Conservation (phyloP, 1,284 basidiomycete genomes). For the Wolfiporia cocos region DNA sequence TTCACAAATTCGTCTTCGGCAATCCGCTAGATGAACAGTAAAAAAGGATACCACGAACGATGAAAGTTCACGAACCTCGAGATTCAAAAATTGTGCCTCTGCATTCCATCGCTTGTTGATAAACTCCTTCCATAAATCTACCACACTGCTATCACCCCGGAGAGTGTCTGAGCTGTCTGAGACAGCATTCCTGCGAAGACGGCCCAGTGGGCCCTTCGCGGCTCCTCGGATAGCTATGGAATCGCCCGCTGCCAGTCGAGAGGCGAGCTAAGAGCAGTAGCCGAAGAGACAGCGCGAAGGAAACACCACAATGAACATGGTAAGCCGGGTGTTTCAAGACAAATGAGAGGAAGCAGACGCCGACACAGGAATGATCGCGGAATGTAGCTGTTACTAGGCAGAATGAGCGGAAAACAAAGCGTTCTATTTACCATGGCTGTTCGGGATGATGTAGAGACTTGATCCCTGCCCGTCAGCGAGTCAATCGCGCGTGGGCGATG, state of each 20-base stretch:
- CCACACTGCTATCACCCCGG: constrained; percentile 28
- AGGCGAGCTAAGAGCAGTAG: constrained; percentile 25
- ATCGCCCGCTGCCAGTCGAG: constrained; percentile 34
- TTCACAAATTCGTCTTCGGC: constrained; percentile 67
- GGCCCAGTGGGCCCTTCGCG: constrained; percentile 37
- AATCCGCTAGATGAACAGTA: constrained; percentile 36
- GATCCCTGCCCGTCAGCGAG: constrained; percentile 42
- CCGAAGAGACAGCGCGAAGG: constrained; percentile 20
- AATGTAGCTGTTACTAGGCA: constrained; percentile 21
- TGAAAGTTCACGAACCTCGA: constrained; percentile 60
- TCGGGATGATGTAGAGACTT: constrained; percentile 32
- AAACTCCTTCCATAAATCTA: constrained; percentile 67
- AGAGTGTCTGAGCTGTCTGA: constrained; percentile 23
- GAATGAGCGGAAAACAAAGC: constrained; percentile 24
- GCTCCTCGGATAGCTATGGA: constrained; percentile 52
- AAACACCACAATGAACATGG: constrained; percentile 27
- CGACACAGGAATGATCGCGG: constrained; percentile 14
- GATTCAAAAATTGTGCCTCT: constrained; percentile 67
- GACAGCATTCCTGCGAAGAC: constrained; percentile 51
- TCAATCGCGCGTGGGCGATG: constrained; percentile 56
- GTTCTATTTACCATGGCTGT: constrained; percentile 61
- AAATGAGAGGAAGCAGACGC: constrained; percentile 24
- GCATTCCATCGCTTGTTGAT: constrained; percentile 66
- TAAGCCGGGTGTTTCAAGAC: constrained; percentile 34
- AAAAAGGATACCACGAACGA: not conserved